These are phyloP conservation scores for Kwoniella pini DNA, from an alignment of 768 basidiomycete genomes.

Conservation along the genomic window DNA sequence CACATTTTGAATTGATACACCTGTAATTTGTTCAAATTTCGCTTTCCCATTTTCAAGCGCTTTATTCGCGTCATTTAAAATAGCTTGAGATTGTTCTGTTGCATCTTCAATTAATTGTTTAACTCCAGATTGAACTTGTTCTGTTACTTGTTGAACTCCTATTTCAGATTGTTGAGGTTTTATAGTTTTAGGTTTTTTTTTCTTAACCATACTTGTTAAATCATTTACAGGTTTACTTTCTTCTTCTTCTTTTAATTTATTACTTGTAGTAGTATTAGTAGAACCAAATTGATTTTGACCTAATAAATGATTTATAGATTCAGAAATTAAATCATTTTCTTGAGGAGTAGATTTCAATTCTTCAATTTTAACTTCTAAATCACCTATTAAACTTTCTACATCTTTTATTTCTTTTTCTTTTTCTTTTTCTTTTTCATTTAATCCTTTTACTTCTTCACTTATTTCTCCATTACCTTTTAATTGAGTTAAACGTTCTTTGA, in stretches of 20 bases:
- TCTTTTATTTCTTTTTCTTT: slow-evolving; percentile 76
- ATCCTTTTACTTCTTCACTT: slow-evolving; percentile 29
- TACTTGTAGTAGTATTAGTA: background rate
- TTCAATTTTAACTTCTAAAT: slow-evolving; percentile 88
- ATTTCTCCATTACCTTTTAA: slow-evolving; percentile 54
- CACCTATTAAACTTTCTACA: slow-evolving; percentile 70
- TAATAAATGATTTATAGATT: slow-evolving; percentile 49
- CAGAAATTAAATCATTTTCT: slow-evolving; percentile 44
- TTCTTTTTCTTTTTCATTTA: slow-evolving; percentile 68
- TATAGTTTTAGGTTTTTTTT: slow-evolving; percentile 68
- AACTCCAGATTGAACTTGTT: no score
- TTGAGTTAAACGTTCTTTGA: slow-evolving; percentile 61
- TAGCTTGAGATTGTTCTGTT: no score
- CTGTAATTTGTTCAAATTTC: slow-evolving; percentile 13
- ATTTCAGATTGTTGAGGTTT: no score
- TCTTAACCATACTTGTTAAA: slow-evolving; percentile 78
- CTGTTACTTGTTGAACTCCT: no score
- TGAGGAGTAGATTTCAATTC: slow-evolving; percentile 76
- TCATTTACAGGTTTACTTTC: slow-evolving; percentile 65
- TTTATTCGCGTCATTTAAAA: slow-evolving; percentile 8
- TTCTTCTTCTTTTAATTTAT: background rate
- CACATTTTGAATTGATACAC: slow-evolving; percentile 1
- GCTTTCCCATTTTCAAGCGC: slow-evolving; percentile 4
- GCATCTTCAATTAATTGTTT: no score
- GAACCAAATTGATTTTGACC: slow-evolving; percentile 22